Percentiles rank a stretch among this genome's conserved stretches.
Evolutionary conservation across 2,329 filamentous ascomycete species (phyloP).

Genomic region (Arthrobotrys entomopaga): DNA sequence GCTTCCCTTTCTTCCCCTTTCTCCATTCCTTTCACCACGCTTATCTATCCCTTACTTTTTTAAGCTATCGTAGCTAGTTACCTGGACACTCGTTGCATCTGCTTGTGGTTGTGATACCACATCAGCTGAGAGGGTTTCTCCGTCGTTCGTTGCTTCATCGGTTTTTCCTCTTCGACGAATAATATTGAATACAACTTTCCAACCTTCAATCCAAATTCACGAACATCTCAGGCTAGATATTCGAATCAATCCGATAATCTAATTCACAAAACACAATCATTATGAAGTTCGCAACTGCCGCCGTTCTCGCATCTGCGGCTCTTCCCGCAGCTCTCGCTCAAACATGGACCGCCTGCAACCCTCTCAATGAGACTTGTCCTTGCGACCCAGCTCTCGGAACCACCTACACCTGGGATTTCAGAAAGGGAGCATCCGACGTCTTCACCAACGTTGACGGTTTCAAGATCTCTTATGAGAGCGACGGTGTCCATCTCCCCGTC

Average conservation of each 20-base stretch:
- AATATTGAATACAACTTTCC: constrained; percentile 4
- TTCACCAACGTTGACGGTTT: constrained; percentile 74
- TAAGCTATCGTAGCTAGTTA: constrained; percentile 25
- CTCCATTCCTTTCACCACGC: constrained; percentile 6
- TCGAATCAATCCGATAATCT: constrained; percentile 16
- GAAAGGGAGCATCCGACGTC: constrained; percentile 29
- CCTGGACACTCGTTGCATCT: constrained; percentile 1
- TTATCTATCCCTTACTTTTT: constrained; percentile 27
- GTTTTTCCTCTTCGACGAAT: constrained; percentile 5
- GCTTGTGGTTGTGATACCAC: constrained; percentile 25
- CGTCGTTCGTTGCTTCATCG: constrained; percentile 10
- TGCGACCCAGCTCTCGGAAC: constrained; percentile 57
- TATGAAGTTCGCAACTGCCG: constrained; percentile 47
- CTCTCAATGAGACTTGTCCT: constrained; percentile 68
- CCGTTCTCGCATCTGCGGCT: constrained; percentile 53
- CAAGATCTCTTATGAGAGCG: constrained; percentile 76
- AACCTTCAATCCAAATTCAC: constrained; percentile 16
- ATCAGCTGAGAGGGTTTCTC: constrained; percentile 8
- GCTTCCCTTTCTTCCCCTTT: constrained; percentile 20
- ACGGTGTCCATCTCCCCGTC: constrained; percentile 87
- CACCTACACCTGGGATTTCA: constrained; percentile 55
- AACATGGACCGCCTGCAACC: constrained; percentile 81
- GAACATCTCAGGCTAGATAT: constrained; percentile 47
- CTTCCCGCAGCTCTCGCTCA: constrained; percentile 68
- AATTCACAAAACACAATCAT: constrained; percentile 1